Evolutionary conservation across 2,329 filamentous ascomycete genomes (phyloP).

Genomic region (Aspergillus sp.): DNA sequence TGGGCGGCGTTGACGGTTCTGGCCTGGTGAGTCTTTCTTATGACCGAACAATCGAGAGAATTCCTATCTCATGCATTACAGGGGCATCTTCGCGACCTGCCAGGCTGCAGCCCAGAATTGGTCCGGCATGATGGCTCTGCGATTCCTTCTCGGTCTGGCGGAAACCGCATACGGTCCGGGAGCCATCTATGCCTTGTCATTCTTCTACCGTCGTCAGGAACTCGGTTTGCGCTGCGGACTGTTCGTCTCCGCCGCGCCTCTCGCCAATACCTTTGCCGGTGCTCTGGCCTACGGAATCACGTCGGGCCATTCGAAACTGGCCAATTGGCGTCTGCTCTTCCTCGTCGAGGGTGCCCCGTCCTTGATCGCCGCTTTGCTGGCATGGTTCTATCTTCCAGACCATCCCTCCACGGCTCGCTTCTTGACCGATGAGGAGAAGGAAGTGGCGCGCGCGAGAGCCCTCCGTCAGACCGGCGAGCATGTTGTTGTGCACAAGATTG

Average conservation of each 20-base stretch:
- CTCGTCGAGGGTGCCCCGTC: conserved; percentile 65
- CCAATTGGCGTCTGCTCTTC: conserved; percentile 65
- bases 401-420: conserved; percentile 54
- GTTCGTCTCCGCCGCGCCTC: conserved; percentile 57
- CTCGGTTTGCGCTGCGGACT: conserved; percentile 31
- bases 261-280: conserved; percentile 78
- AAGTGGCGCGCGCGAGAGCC: conserved; percentile 55
- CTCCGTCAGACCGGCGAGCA: conserved; percentile 54
- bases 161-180: conserved; percentile 49
- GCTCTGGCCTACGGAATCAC: conserved; percentile 66
- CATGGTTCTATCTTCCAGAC: conserved; percentile 57
- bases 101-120: conserved; percentile 47
- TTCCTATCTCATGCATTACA: conserved; percentile 10
- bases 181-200: conserved; percentile 53
- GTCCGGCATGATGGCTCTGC: conserved; percentile 49
- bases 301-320: conserved; percentile 55
- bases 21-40: conserved; percentile 32
- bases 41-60: background rate
- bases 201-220: conserved; percentile 49
- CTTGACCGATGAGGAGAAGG: conserved; percentile 57
- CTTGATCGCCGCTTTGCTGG: conserved; percentile 52
- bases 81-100: conserved; percentile 49
- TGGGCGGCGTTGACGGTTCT: conserved; percentile 46
- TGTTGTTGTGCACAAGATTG: conserved; percentile 39
- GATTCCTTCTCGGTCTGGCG: conserved; percentile 48